Evolutionary conservation across 495 filamentous ascomycete species (phyloP), one percentile per base, ranked within the genome.

Genomic region (Achaetomiella virescens): DNA sequence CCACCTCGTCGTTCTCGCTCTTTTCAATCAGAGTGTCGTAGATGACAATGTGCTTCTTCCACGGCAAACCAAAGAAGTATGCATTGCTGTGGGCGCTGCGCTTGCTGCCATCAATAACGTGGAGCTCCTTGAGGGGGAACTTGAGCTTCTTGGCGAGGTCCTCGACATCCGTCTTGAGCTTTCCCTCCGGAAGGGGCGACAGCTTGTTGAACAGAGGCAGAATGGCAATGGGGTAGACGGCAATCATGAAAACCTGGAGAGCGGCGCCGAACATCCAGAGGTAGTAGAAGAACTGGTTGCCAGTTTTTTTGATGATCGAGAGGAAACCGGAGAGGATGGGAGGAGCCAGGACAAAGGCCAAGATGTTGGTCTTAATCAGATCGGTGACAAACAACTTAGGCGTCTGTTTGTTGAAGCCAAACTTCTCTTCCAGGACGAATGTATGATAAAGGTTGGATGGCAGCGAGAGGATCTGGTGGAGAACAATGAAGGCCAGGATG

Each of bases 11-110:
- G 2, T 85, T 82, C 60, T 90, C 83, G 68, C 85, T 91, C 78
- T 97, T 95, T 71, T 97, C 92, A 49, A 98, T 91, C 60, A 98
- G 72, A 11, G 93, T 98, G 66, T 98, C 93, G 64, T 95, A 98
- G 67, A 98, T 95, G 62, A 98, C 93, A 73, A 98, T 98, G 76
- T 96, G 93, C 81, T 98, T 98, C 81, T 96, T 97, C 91, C 93
- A 97, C 7, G 93, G 93, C 52, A 98, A 79, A 50, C 93, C 93
- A 59, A 93, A 96, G 75, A 98, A 98, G 73, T 97, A 98, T 43
- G 93, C 93, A 66, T 98, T 98, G 76, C 88, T 95, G 74, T 98
- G 93, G 27, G 93, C 90, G 64, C 87, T 92, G 59, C 93, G 85
- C 81, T 96, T 97, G 78, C 90, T 96, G 29, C 93, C 95, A 68